Evolutionary conservation across 176 grass and related monocot genomes (phyloP), one percentile per base, ranked within the genome.

Genomic region (Bothriochloa decipiens): DNA sequence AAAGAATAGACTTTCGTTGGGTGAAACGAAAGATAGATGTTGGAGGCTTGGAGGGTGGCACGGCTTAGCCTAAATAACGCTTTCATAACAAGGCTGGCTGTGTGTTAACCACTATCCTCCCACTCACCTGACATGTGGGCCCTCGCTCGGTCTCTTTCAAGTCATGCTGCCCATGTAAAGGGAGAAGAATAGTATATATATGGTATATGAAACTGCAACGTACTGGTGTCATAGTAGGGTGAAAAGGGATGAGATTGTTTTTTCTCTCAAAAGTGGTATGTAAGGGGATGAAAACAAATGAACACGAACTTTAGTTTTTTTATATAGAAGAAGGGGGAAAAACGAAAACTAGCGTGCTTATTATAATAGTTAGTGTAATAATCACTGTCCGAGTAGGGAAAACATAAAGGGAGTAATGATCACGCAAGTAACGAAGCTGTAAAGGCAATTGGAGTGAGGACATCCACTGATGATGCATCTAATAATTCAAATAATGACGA

Each of bases 81-180:
- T 61, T n/a, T 22, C n/a, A 62, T 62, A 62, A 62, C n/a, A 12
- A 62, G 8, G 57, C 22, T 23, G 2, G 23, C 18, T 55, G 15
- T n/a, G 57, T 62, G 58, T 26, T 63, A 63, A 63, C 60, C 25
- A 62, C 58, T 62, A 62, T 23, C 58, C 58, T 62, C 58, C 58
- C 58, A 26, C 60, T 63, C 11, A 63, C 23, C 60, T 11, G 23
- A 63, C 60, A 63, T 26, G 60, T 26, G 25, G 60, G 60, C 23
- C 60, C 60, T 63, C 9, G 10, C 60, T 13, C 8, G 25, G 60
- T 27, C 25, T 27, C 25, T 63, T 63, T 13, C 10, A 63, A 63
- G 60, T 27, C 60, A 63, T 63, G 23, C 60, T 14, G 55, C 0
- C 20, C 55, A 58, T 57, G 18, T 6, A 61, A 60, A 8, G 22